Conservation (phyloP, 768 basidiomycete genomes). For the Phaffia australis region DNA sequence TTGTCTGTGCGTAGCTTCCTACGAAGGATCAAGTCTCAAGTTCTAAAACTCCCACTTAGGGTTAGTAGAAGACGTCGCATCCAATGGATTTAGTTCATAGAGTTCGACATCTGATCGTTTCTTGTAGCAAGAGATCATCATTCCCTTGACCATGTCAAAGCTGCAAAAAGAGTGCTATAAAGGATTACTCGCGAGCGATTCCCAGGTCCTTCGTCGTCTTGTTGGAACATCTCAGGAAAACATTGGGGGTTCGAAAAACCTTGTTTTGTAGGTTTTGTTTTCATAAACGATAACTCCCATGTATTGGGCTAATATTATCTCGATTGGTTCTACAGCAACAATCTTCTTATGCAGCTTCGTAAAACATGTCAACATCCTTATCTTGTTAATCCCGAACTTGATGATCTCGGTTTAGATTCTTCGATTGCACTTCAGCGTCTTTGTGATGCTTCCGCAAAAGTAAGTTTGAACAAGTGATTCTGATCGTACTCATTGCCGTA, state of each 20-base stretch:
- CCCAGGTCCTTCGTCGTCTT: conserved; percentile 10
- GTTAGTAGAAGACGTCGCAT: conserved; percentile 39
- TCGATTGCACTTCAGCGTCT: conserved; percentile 64
- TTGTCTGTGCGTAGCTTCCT: conserved; percentile 48
- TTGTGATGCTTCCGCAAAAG: conserved; percentile 47
- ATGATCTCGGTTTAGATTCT: conserved; percentile 51
- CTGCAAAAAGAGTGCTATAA: conserved; percentile 81
- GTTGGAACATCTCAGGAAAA: conserved; percentile 4
- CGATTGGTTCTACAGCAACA: conserved; percentile 51
- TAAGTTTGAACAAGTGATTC: not conserved
- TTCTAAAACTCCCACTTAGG: conserved; percentile 75
- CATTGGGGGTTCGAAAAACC: not conserved
- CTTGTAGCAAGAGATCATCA: conserved; percentile 41
- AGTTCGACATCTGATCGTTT: not conserved
- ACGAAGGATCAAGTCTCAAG: conserved; percentile 84
- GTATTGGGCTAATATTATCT: not conserved
- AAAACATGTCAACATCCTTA: conserved; percentile 30
- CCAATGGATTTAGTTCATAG: not conserved
- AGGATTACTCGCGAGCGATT: conserved; percentile 58
- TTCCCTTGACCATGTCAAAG: conserved; percentile 76
- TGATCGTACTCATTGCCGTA: not conserved
- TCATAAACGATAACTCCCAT: not conserved
- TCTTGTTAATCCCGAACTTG: conserved; percentile 50
- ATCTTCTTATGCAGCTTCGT: conserved; percentile 63
- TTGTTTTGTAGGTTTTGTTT: not conserved